Evolutionary conservation across 768 basidiomycete species (phyloP), one percentile per base, ranked within the genome.

Genomic region (Termitomyces sp.): DNA sequence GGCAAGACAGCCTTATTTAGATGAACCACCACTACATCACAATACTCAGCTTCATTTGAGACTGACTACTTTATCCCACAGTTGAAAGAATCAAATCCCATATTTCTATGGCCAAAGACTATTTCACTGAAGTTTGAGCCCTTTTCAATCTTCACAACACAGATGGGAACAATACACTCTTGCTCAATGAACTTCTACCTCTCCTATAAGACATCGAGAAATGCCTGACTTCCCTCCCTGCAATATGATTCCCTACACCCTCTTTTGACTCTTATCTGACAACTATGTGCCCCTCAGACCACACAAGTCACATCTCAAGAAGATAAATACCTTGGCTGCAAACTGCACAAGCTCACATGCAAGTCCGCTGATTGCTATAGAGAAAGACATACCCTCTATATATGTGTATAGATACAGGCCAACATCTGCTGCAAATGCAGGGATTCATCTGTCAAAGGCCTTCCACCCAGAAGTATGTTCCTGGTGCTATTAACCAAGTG

Each of bases 271-370:
- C 18, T 28, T n/a, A 35, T 52, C 16, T 41, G 30, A 28, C 18
- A 53, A 20, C 32, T 61, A 10, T 20, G 41, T 5, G 1, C 35
- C 13, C 33, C 48, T 44, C 64, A 94, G 90, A 98, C 96, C 18
- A 96, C 96, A 8, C 96, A 99, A 78, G 97, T 98, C n/a, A 96
- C 96, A 43, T 80, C 91, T 55, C 96, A 98, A 70, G 89, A 99
- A 74, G 97, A 97, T 47, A 93, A 89, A 74, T 99, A 97, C 73
- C 81, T 99, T 50, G 97, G 93, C 61, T 82, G 79, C 69, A 96
- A 97, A 72, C 74, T 98, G n/a, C 80, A 79, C 70, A 86, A 85
- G 67, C 71, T 96, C 38, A 85, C 91, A 5, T 77, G 80, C 55
- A 78, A 80, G 61, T 72, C 75, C 33, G 71, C 75, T 63, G 77